These are phyloP conservation scores for Alloascoidea hylecoeti DNA, from an alignment of 805 yeast species.

Conservation along the genomic window DNA sequence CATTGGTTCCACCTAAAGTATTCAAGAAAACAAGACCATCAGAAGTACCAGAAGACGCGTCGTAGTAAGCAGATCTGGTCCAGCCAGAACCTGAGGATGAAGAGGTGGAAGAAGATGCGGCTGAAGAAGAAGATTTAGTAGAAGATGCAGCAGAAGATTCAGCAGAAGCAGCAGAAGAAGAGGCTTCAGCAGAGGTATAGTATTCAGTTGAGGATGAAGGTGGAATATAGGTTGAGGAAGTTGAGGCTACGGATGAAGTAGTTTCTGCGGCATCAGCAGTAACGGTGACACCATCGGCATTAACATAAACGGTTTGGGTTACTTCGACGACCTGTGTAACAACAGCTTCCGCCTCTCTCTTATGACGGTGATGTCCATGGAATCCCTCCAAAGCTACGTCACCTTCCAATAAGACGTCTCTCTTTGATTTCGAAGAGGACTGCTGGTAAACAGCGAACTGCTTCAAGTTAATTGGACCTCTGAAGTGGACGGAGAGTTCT, in stretches of 20 bases:
- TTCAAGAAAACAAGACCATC: conserved; percentile 72
- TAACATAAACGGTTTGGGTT: neutral
- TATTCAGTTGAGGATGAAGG: conserved; percentile 3
- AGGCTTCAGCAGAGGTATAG: no score
- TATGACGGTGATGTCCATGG: conserved; percentile 34
- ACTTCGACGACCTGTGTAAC: conserved; percentile 32
- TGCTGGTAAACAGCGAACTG: conserved; percentile 83
- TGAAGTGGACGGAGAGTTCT: conserved; percentile 78
- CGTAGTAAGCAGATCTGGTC: conserved; percentile 65
- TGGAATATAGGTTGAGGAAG: neutral
- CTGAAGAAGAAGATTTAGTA: conserved; percentile 13
- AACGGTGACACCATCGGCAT: conserved; percentile 4
- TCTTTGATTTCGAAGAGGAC: conserved; percentile 37
- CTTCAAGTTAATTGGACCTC: conserved; percentile 72
- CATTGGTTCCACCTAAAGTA: conserved; percentile 70
- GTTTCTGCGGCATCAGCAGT: conserved; percentile 6
- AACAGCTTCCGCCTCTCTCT: conserved; percentile 43
- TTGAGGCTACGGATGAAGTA: conserved; percentile 4
- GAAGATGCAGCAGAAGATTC: conserved; percentile 9
- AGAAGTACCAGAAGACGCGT: conserved; percentile 47
- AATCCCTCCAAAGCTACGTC: conserved; percentile 9
- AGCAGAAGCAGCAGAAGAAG: conserved; percentile 11
- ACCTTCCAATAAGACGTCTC: conserved; percentile 24
- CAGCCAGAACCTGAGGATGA: conserved; percentile 38
- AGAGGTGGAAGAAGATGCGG: conserved; percentile 22